Conservation (phyloP, 1,139 yeast species). For the Hyphopichia wangnamkhiaoensis region DNA sequence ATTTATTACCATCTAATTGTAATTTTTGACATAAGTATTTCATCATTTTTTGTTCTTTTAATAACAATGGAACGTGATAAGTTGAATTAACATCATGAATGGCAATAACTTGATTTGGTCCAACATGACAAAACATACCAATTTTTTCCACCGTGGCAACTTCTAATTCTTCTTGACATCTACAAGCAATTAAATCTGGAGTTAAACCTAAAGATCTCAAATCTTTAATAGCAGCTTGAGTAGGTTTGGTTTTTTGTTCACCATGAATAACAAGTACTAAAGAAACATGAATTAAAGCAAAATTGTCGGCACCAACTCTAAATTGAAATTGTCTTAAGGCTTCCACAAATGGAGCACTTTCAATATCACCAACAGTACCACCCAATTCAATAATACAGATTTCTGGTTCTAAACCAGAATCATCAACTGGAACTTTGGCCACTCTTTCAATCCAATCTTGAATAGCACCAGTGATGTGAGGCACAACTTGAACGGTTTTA, state of each 20-base stretch:
- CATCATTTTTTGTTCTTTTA: conserved; percentile 85
- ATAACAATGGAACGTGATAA: conserved; percentile 91
- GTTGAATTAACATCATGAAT: conserved; percentile 97
- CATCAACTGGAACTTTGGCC: conserved; percentile 88
- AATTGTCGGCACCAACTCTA: conserved; percentile 90
- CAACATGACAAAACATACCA: conserved; percentile 99
- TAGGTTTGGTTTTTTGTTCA: conserved; percentile 98
- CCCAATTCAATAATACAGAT: conserved; percentile 96
- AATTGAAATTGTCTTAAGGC: conserved; percentile 98
- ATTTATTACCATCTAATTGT: conserved; percentile 50
- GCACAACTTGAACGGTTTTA: conserved; percentile 99
- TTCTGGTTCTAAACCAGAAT: conserved; percentile 84
- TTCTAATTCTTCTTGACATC: conserved; percentile 86
- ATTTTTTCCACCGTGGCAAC: conserved; percentile 86
- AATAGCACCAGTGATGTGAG: conserved; percentile 94
- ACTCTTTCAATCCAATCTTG: conserved; percentile 99
- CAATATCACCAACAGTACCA: conserved; percentile 99
- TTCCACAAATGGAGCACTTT: conserved; percentile 97
- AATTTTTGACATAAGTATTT: conserved; percentile 72
- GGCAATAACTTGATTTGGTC: conserved; percentile 94
- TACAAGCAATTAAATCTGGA: conserved; percentile 97
- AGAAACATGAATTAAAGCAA: conserved; percentile 95
- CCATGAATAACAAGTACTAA: conserved; percentile 97
- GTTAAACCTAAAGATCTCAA: conserved; percentile 90
- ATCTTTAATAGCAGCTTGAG: conserved; percentile 98